A percentile compares a stretch with the other conserved stretches of the same genome.
Evolutionary conservation across 116 monocot species (phyloP).

Genomic region (Iris pallida): DNA sequence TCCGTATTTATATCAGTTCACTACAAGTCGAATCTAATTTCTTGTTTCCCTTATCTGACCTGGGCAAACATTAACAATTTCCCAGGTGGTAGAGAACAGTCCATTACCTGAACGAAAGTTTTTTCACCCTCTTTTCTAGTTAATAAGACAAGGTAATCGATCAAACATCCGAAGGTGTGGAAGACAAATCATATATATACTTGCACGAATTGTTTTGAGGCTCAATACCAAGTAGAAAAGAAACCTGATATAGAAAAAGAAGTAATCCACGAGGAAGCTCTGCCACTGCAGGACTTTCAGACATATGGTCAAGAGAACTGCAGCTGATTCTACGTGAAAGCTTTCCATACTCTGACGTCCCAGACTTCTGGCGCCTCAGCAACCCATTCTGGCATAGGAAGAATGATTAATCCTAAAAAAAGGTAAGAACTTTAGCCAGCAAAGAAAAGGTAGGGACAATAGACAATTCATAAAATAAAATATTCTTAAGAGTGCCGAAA

Average conservation of each 20-base stretch:
- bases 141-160: too few species aligned
- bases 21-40: too few species aligned
- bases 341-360: slow-evolving; percentile 24
- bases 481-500: too few species aligned
- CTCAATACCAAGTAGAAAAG: slow-evolving; percentile 31
- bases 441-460: slow-evolving; percentile 7
- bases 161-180: not conserved
- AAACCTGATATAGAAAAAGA: slow-evolving; percentile 20
- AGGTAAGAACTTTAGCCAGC: not conserved
- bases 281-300: slow-evolving; percentile 6
- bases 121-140: too few species aligned
- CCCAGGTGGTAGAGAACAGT: too few species aligned
- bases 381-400: slow-evolving; percentile 7
- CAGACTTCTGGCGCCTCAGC: slow-evolving; percentile 9
- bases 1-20: too few species aligned
- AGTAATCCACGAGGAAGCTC: slow-evolving; percentile 19
- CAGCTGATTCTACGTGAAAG: slow-evolving; percentile 41
- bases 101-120: too few species aligned
- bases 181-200: not conserved
- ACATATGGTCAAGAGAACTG: slow-evolving; percentile 10
- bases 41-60: too few species aligned
- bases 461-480: not conserved
- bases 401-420: slow-evolving; percentile 4
- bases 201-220: not conserved
- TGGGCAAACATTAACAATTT: too few species aligned